These are phyloP conservation scores for Pseudogymnoascus sp. DNA, from an alignment of 2,329 filamentous ascomycete genomes.

Conservation along the genomic window DNA sequence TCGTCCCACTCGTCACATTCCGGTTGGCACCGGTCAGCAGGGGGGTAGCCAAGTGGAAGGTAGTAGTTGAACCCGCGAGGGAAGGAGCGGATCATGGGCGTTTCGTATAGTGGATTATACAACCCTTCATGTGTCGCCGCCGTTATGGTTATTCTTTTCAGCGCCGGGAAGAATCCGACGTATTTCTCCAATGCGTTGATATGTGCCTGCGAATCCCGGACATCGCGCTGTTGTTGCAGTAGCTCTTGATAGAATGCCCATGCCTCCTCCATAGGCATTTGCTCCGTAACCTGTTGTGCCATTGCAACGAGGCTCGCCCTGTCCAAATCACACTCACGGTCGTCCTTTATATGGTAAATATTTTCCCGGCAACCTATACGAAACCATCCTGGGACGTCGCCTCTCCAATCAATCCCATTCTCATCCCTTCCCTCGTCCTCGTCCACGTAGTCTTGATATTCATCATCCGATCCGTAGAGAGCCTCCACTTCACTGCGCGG, in stretches of 20 bases:
- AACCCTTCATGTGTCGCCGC: slow-evolving; percentile 34
- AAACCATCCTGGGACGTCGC: not conserved
- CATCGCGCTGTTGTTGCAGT: slow-evolving; percentile 28
- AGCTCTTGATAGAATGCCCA: slow-evolving; percentile 31
- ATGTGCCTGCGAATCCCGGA: slow-evolving; percentile 27
- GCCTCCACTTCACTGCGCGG: not conserved
- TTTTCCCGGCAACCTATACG: not conserved
- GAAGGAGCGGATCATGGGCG: slow-evolving; percentile 37
- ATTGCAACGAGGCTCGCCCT: not conserved
- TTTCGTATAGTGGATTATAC: slow-evolving; percentile 34
- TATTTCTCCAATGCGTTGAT: slow-evolving; percentile 29
- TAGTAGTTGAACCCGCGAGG: slow-evolving; percentile 35
- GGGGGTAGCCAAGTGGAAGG: not conserved
- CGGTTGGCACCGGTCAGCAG: no score
- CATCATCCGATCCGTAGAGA: not conserved
- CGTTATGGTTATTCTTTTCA: slow-evolving; percentile 35
- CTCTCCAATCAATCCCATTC: not conserved
- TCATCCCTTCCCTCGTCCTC: no score
- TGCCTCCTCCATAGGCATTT: slow-evolving; percentile 21
- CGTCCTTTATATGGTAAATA: not conserved
- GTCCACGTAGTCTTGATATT: not conserved
- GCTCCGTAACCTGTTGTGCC: not conserved
- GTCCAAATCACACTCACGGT: not conserved
- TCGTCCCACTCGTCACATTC: slow-evolving; percentile 15
- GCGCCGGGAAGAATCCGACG: slow-evolving; percentile 30